Percentiles rank a stretch among this genome's conserved stretches.
Evolutionary conservation across 1,284 basidiomycete genomes (phyloP).

Genomic region (Leccinum solheimii): DNA sequence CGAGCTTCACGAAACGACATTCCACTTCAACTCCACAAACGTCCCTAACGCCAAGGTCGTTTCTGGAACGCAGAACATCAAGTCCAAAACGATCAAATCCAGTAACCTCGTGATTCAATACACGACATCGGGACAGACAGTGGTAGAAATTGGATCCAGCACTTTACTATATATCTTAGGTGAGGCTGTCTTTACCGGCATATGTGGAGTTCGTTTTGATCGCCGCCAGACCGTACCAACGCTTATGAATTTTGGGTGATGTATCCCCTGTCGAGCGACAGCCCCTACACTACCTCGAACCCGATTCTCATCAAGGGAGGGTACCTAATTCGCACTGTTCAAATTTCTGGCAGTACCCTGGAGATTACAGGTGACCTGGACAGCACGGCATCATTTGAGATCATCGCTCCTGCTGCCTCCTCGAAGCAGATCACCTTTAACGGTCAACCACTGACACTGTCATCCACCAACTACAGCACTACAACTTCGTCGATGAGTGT

Average conservation of each 20-base stretch:
- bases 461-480: constrained; percentile 42
- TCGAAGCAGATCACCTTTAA: constrained; percentile 44
- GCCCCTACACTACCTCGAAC: constrained; percentile 40
- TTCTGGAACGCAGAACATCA: constrained; percentile 41
- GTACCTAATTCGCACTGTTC: constrained; percentile 45
- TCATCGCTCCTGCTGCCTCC: constrained; percentile 42
- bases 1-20: constrained; percentile 50
- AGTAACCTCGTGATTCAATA: constrained; percentile 44
- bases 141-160: constrained; percentile 42
- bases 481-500: constrained; percentile 16
- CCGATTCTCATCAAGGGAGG: constrained; percentile 50
- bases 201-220: constrained; percentile 4
- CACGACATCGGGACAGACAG: constrained; percentile 45
- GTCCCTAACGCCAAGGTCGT: constrained; percentile 37
- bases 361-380: constrained; percentile 46
- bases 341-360: constrained; percentile 37
- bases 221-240: constrained; percentile 42
- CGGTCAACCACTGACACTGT: constrained; percentile 32
- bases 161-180: constrained; percentile 48
- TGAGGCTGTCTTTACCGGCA: constrained; percentile 18
- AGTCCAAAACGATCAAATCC: constrained; percentile 35
- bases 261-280: constrained; percentile 40
- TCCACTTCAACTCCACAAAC: constrained; percentile 35
- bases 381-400: constrained; percentile 42
- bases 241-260: constrained; percentile 54